Base-by-base conservation (phyloP, 257 asterid species). In the Ehretia macrophylla region DNA sequence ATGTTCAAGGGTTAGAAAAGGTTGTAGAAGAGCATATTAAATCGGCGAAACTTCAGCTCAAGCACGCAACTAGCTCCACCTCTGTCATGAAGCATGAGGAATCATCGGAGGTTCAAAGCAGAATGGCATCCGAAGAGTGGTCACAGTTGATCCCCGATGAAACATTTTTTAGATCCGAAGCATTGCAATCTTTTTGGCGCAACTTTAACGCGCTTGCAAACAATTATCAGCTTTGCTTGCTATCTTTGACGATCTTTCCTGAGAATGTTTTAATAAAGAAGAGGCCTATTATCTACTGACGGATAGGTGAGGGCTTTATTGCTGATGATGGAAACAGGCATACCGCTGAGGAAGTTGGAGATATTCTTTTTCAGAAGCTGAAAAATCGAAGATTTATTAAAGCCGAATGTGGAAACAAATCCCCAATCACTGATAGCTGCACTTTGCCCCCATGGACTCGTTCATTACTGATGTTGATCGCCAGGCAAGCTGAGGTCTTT, bases 271-370 rank as follows among this genome's bases (percentile, higher is more conserved):
- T 60, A 13, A 60, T 47, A 17, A 60, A 47, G 45, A 60, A 60
- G 23, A 60, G 40, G 16, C 65, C 40, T 11, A n/a, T 60, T 8
- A 47, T 47, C 21, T 47, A 60, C 32, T 47, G 65, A 55, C 22
- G 65, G 65, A 60, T 60, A 32, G 65, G 27, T 4, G 65, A 60
- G 27, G 55, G 65, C 11, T 23, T n/a, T n/a, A n/a, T n/a, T 9
- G 54, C 14, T 14, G 45, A n/a, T 4, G 12, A 13, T 11, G 12
- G 12, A 8, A 13, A 47, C 5, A 47, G 6, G 44, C 6, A 38
- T 6, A n/a, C n/a, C n/a, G n/a, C 44, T 11, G 11, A 38, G 6
- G 44, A 38, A 38, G 44, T 38, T 38, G 44, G 8, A 5, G 44
- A 42, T 38, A 37, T 38, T 19, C 20, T 58, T 14, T 58, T 58